Percentiles rank a stretch among this genome's conserved stretches.
These are phyloP conservation scores for Cicer bijugum DNA, from an alignment of 306 rosid genomes.

Conservation along the genomic window DNA sequence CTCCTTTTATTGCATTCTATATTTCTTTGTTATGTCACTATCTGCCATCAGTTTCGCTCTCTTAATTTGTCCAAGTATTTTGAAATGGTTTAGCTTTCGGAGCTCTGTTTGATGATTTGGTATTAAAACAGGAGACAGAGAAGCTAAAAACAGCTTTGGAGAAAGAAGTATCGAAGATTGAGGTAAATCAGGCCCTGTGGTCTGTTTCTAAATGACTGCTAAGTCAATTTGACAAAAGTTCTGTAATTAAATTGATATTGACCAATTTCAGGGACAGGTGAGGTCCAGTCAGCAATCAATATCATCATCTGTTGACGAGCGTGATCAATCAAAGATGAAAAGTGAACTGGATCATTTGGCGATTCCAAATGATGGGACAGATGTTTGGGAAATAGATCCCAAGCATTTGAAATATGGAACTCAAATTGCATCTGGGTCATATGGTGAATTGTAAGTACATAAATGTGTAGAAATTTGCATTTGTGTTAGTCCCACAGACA, in stretches of 20 bases:
- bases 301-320: constrained; percentile 60
- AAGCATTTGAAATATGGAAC: constrained; percentile 74
- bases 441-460: constrained; percentile 87
- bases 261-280: constrained; percentile 60
- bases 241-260: constrained; percentile 25
- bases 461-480: constrained; percentile 20
- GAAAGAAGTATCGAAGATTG: constrained; percentile 68
- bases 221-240: constrained; percentile 35
- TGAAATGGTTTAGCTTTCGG: constrained; percentile 26
- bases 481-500: constrained; percentile 23
- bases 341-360: constrained; percentile 62
- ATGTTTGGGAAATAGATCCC: constrained; percentile 97
- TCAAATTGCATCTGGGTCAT: constrained; percentile 91
- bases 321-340: constrained; percentile 58
- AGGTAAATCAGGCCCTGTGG: constrained; percentile 55
- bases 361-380: constrained; percentile 89
- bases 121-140: constrained; percentile 78
- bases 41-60: constrained; percentile 29
- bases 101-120: constrained; percentile 42
- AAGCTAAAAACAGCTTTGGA: constrained; percentile 72
- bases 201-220: constrained; percentile 34
- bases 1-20: constrained; percentile 32
- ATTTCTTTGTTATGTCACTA: constrained; percentile 14
- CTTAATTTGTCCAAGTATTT: constrained; percentile 28
- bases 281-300: constrained; percentile 56